Conservation (phyloP, 2,329 filamentous ascomycete genomes). For the Venturia pyrina region DNA sequence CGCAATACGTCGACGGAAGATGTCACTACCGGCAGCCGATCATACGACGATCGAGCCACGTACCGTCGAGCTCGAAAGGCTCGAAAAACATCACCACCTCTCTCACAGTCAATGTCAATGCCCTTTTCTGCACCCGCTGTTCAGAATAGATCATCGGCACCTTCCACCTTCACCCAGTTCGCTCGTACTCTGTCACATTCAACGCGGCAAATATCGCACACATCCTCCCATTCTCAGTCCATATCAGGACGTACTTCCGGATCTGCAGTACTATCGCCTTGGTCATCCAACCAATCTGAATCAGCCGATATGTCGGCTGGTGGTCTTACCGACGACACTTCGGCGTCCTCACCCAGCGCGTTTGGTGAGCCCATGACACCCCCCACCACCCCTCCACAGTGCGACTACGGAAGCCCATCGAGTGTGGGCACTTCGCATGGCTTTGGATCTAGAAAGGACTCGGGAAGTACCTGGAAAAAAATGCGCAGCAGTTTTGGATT, state of each 20-base stretch:
- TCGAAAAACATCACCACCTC: constrained; percentile 12
- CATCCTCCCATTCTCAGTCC: constrained; percentile 18
- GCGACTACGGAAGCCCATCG: constrained; percentile 10
- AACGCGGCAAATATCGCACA: constrained; percentile 1
- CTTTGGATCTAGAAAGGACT: constrained; percentile 1
- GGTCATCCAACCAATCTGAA: constrained; percentile 20
- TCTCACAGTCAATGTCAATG: constrained; percentile 20
- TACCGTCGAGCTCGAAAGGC: constrained; percentile 12
- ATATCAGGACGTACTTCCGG: constrained; percentile 17
- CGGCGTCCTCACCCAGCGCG: constrained; percentile 40
- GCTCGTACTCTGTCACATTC: constrained; percentile 12
- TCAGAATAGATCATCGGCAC: constrained; percentile 27
- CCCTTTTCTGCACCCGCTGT: constrained; percentile 18
- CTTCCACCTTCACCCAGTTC: constrained; percentile 27
- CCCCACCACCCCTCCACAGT: constrained; percentile 55
- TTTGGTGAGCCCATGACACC: constrained; percentile 60
- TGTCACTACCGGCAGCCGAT: constrained; percentile 23
- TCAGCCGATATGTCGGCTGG: constrained; percentile 31
- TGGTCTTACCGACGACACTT: constrained; percentile 49
- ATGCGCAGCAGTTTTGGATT: constrained; percentile 14
- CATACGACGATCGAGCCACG: constrained; percentile 30
- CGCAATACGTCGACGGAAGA: constrained; percentile 29
- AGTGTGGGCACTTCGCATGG: neutral
- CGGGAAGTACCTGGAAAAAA: constrained; percentile 12
- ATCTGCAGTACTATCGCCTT: constrained; percentile 5